Evolutionary conservation across 208 protist genomes (phyloP).

Genomic region (Tritrichomonas foetus): DNA sequence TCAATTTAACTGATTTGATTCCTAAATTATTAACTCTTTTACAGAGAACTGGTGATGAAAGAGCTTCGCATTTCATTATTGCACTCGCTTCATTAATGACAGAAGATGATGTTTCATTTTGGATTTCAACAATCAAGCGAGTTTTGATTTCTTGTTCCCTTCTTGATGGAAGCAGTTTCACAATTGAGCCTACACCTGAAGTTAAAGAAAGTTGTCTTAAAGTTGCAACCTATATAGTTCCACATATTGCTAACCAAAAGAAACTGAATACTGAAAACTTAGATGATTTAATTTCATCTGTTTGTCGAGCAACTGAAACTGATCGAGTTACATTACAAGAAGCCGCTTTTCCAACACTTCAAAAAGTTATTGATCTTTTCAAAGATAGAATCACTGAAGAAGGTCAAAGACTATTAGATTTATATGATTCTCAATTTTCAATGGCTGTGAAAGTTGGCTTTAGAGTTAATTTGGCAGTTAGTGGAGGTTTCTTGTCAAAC

Average conservation of each 20-base stretch:
- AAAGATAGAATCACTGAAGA: neutral
- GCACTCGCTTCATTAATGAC: neutral
- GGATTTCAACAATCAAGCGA: neutral
- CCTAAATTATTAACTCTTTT: neutral
- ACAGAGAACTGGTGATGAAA: neutral
- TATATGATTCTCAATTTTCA: conserved; percentile 21
- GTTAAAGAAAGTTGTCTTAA: neutral
- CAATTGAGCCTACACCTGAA: neutral
- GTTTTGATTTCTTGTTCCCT: neutral
- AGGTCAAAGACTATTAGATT: neutral
- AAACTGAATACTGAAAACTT: neutral
- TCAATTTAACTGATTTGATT: neutral
- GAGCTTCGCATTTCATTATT: neutral
- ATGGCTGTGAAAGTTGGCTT: neutral
- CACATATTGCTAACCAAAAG: neutral
- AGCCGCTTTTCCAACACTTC: neutral
- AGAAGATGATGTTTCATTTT: neutral
- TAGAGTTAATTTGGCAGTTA: neutral
- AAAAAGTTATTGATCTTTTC: conserved; percentile 11
- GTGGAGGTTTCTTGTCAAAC: neutral
- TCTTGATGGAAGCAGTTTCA: neutral
- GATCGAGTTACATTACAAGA: neutral
- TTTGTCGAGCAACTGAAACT: neutral
- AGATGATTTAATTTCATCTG: neutral
- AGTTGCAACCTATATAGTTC: neutral